phyloP scores from a whole-genome alignment of 495 filamentous ascomycete genomes.

The Pseudevernia furfuracea region DNA sequence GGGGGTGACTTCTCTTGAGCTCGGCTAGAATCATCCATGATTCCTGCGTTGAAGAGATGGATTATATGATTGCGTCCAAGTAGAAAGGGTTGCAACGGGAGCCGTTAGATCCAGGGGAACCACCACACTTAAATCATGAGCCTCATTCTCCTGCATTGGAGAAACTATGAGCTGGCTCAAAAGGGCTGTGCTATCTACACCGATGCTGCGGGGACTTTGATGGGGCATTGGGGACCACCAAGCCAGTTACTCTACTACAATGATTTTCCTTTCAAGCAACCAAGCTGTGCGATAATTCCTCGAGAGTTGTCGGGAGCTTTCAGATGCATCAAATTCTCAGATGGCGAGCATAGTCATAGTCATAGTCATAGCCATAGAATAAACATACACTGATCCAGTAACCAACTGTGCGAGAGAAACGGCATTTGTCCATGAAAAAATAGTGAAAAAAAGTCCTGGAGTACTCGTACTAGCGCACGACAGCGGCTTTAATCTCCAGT shows the following conservation, averaged over 20 bases:
- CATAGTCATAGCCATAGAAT: no score
- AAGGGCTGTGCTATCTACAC: conserved; percentile 4
- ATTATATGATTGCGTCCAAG: not conserved
- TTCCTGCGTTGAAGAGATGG: not conserved
- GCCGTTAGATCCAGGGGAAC: conserved; percentile 8
- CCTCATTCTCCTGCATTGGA: conserved; percentile 5
- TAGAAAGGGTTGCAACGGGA: not conserved
- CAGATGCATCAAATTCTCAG: not conserved
- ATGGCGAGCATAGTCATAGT: not conserved
- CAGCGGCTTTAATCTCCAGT: conserved; percentile 4
- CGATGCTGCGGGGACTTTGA: conserved; percentile 1
- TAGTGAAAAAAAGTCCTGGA: not conserved
- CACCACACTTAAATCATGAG: conserved; percentile 5
- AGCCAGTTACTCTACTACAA: not conserved
- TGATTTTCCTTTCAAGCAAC: not conserved
- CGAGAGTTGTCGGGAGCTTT: not conserved
- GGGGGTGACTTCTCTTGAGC: not conserved
- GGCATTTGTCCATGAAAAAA: not conserved
- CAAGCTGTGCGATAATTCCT: not conserved
- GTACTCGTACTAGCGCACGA: conserved; percentile 1
- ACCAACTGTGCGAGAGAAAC: no score
- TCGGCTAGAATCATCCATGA: not conserved
- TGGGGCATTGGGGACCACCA: not conserved
- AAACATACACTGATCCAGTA: not conserved
- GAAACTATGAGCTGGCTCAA: conserved; percentile 1